A percentile compares a stretch with the other conserved stretches of the same genome.
Conservation (phyloP, 2,329 filamentous ascomycete species). For the Beauveria australis region DNA sequence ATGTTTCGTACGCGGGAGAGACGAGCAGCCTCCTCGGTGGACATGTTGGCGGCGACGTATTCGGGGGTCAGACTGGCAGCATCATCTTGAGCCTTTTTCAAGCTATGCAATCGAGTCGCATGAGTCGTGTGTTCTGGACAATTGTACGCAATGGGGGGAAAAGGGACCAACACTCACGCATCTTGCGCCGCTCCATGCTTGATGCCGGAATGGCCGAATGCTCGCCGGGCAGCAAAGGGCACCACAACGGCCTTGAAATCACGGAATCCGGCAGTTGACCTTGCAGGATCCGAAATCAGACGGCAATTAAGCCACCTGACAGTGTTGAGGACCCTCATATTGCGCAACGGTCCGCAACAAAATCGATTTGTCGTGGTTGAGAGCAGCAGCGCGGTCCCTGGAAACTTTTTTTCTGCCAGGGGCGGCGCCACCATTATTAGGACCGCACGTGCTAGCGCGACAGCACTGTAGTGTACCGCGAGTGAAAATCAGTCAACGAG, state of each 20-base stretch:
- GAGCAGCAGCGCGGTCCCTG: background rate
- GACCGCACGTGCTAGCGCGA: constrained; percentile 2
- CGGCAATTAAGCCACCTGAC: constrained; percentile 34
- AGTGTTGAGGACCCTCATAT: constrained; percentile 32
- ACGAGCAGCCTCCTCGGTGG: constrained; percentile 67
- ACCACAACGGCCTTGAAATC: constrained; percentile 20
- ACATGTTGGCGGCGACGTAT: constrained; percentile 68
- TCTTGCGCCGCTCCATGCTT: constrained; percentile 30
- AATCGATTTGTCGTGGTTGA: constrained; percentile 1
- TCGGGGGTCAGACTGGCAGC: constrained; percentile 45
- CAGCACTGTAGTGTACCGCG: background rate
- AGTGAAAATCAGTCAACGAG: background rate
- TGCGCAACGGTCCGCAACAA: constrained; percentile 12
- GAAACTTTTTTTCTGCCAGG: constrained; percentile 12
- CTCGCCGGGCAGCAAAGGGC: constrained; percentile 19
- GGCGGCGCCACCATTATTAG: background rate
- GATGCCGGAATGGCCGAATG: constrained; percentile 26
- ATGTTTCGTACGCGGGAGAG: constrained; percentile 86
- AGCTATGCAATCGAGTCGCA: constrained; percentile 17
- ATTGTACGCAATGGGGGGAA: background rate
- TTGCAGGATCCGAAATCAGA: constrained; percentile 24
- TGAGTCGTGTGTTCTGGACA: background rate
- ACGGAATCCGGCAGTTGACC: constrained; percentile 20
- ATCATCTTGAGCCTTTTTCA: constrained; percentile 48
- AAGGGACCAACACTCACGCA: constrained; percentile 25